These are phyloP conservation scores for Pistacia integerrima DNA, from an alignment of 345 rosid genomes.

Conservation along the genomic window DNA sequence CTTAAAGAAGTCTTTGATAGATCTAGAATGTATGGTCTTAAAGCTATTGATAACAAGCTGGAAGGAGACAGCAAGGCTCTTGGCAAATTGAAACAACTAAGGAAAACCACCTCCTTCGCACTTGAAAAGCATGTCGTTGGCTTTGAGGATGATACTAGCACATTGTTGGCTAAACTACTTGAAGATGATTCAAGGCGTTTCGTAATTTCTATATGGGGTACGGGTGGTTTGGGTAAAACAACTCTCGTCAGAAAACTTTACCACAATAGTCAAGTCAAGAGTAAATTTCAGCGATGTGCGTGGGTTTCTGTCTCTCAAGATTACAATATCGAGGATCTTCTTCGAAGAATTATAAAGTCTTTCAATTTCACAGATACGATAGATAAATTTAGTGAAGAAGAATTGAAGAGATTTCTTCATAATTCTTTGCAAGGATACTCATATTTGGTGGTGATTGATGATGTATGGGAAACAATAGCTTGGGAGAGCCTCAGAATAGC, in stretches of 20 bases:
- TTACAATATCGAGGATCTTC: slow-evolving; percentile 10
- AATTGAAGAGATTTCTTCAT: slow-evolving; percentile 15
- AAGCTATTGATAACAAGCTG: no score
- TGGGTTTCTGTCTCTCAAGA: slow-evolving; percentile 32
- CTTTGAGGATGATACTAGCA: no score
- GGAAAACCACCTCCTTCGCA: no score
- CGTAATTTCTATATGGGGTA: slow-evolving; percentile 32
- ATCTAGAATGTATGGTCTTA: no score
- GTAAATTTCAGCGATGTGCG: slow-evolving; percentile 22
- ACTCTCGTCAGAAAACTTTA: slow-evolving; percentile 19
- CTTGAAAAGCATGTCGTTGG: no score
- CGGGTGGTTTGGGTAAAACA: slow-evolving; percentile 25
- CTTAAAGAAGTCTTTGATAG: no score
- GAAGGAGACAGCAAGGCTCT: background rate
- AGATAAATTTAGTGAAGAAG: slow-evolving; percentile 11
- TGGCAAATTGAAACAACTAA: no score
- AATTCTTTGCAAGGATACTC: slow-evolving; percentile 14
- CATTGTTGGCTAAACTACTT: no score
- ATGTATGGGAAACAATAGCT: slow-evolving; percentile 22
- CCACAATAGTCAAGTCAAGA: slow-evolving; percentile 13
- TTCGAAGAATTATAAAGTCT: slow-evolving; percentile 21
- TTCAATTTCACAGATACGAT: background rate
- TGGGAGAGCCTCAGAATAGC: slow-evolving; percentile 25
- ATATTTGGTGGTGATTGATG: slow-evolving; percentile 33
- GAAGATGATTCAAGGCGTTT: no score